Evolutionary conservation across 2,329 filamentous ascomycete genomes (phyloP).

Genomic region (Diplodia seriata): DNA sequence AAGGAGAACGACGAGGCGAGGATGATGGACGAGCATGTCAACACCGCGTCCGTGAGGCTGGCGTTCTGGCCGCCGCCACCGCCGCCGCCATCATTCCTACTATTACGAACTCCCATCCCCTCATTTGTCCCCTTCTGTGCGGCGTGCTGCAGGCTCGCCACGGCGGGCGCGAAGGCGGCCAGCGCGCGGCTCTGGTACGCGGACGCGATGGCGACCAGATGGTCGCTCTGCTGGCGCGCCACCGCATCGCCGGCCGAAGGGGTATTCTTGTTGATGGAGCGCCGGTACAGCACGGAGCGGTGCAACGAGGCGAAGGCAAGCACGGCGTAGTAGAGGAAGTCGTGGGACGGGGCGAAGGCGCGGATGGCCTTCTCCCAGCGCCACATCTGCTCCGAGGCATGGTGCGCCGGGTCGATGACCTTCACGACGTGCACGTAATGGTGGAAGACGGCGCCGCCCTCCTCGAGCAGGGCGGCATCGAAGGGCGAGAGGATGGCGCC

Average conservation of each 20-base stretch:
- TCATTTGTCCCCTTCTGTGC: neutral
- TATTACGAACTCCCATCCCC: no score
- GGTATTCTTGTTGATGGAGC: neutral
- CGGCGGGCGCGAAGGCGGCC: conserved; percentile 2
- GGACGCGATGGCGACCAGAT: conserved; percentile 5
- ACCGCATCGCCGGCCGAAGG: neutral
- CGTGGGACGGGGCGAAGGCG: conserved; percentile 8
- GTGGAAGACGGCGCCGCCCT: conserved; percentile 11
- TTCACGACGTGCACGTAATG: conserved; percentile 11
- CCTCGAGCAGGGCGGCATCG: neutral
- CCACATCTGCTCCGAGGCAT: neutral
- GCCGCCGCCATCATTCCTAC: neutral
- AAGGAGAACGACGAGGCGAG: conserved; percentile 13
- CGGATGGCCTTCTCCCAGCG: conserved; percentile 16
- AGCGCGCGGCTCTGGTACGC: neutral
- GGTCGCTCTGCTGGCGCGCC: neutral
- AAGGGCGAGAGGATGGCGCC: neutral
- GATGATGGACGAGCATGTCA: conserved; percentile 10
- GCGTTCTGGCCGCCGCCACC: neutral
- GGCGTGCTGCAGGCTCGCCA: neutral
- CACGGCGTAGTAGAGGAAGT: conserved; percentile 22
- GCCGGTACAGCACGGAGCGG: conserved; percentile 6
- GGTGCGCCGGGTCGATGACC: neutral
- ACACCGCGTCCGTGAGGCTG: neutral
- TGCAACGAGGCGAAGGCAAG: conserved; percentile 20